Conservation (phyloP, 2,329 filamentous ascomycete species). For the Ophiostoma tasmaniense region DNA sequence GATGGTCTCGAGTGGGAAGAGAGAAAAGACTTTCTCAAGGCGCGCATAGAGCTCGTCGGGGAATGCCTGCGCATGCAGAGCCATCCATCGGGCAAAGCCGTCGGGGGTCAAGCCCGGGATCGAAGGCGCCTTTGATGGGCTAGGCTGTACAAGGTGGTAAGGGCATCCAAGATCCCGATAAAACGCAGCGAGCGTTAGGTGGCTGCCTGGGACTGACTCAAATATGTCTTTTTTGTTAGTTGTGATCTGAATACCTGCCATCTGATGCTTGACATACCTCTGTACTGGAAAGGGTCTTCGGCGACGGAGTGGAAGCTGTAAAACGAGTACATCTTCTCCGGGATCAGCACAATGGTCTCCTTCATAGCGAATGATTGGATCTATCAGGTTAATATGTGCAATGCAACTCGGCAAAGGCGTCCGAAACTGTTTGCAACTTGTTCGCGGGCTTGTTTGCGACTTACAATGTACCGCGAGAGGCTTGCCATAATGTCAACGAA, state of each 20-base stretch:
- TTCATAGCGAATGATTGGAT: background rate
- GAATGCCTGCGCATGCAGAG: slow-evolving; percentile 62
- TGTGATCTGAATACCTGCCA: slow-evolving; percentile 9
- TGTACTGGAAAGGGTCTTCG: slow-evolving; percentile 60
- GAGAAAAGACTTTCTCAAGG: slow-evolving; percentile 57
- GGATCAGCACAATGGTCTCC: slow-evolving; percentile 42
- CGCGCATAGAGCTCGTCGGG: slow-evolving; percentile 67
- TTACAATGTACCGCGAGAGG: slow-evolving; percentile 64
- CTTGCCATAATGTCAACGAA: slow-evolving; percentile 65
- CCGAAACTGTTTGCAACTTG: no score
- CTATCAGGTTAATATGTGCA: background rate
- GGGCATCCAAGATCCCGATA: slow-evolving; percentile 48
- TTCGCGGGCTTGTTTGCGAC: slow-evolving; percentile 20
- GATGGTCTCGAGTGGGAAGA: slow-evolving; percentile 56
- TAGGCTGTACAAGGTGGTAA: slow-evolving; percentile 56
- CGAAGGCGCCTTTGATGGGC: slow-evolving; percentile 42
- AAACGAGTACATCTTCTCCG: slow-evolving; percentile 65
- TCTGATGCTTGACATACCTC: slow-evolving; percentile 21
- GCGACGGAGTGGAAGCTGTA: slow-evolving; percentile 59
- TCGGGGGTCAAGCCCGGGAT: slow-evolving; percentile 57
- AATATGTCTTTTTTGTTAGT: slow-evolving; percentile 40
- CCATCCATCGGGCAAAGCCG: slow-evolving; percentile 67
- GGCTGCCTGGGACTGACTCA: slow-evolving; percentile 25
- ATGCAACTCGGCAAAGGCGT: background rate
- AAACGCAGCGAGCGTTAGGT: slow-evolving; percentile 32